Base-by-base conservation (phyloP, 768 basidiomycete genomes). In the Boletus barrowsii region DNA sequence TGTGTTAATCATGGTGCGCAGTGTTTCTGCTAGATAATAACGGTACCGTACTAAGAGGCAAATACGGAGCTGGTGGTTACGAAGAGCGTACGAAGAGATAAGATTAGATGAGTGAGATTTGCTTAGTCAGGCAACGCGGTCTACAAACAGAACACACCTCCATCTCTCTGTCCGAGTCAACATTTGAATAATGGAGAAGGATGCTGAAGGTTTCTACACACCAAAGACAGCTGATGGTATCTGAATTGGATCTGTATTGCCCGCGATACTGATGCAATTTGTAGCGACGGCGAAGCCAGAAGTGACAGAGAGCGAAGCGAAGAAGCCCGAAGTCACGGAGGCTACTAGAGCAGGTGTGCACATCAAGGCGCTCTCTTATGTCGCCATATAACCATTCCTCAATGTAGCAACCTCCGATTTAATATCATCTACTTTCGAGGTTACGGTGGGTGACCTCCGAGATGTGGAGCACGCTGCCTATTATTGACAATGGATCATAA, bases 401-500 rank as follows among this genome's bases (percentile, higher is more conserved):
- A 4, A 43, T 22, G 17, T 41, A 73, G 64, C 59, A 45, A 72
- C 76, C 11, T 79, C 74, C 29, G 87, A 90, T 67, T 79, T 93
- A 36, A 79, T 91, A 63, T 80, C 83, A 57, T 86, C 88, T n/a
- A 84, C 82, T 24, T 93, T 90, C 65, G 89, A 93, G 72, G 90
- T 93, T 58, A 79, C 82, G 63, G 90, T 91, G 68, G 52, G 85
- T 71, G 35, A 40, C 33, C 10, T 7, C 18, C 42, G 22, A 10
- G 24, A 10, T 33, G 45, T 49, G 29, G 18, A 22, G 18, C 33
- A 3, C 20, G n/a, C 44, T 54, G 24, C 14, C 5, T 6, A n/a
- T 40, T 13, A 36, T 58, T 59, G 48, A 58, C 47, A 48, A 44
- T 30, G 42, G 32, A 54, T 20, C 56, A 30, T 63, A 93, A 29